These are phyloP conservation scores for Cetradonia linearis DNA, from an alignment of 495 filamentous ascomycete genomes.

Conservation along the genomic window DNA sequence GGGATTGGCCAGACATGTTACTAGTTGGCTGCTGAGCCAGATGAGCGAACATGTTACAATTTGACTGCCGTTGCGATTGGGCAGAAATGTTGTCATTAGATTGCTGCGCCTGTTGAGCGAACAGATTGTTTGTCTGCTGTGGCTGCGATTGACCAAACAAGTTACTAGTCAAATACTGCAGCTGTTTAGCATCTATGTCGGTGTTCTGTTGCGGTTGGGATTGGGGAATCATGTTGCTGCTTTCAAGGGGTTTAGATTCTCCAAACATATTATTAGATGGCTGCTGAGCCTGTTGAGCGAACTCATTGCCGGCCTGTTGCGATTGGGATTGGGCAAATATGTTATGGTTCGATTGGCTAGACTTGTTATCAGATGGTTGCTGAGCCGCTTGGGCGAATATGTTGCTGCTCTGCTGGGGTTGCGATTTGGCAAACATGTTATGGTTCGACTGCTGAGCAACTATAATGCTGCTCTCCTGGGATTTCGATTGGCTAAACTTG, in stretches of 20 bases:
- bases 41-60: slow-evolving; percentile 24
- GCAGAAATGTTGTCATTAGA: background rate
- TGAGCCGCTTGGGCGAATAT: slow-evolving; percentile 9
- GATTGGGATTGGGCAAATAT: no score
- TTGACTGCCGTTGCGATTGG: slow-evolving; percentile 13
- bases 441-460: no score
- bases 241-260: no score
- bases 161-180: background rate
- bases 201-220: background rate
- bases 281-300: background rate
- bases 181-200: slow-evolving; percentile 26
- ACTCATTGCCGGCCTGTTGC: background rate
- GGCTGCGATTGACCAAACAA: background rate
- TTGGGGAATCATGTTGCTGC: no score
- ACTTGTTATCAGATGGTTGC: background rate
- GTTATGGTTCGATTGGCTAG: no score
- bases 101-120: slow-evolving; percentile 11
- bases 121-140: slow-evolving; percentile 22
- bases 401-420: slow-evolving; percentile 13
- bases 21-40: slow-evolving; percentile 15
- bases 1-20: slow-evolving; percentile 28
- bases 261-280: slow-evolving; percentile 23
- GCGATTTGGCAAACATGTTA: no score
- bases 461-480: no score
- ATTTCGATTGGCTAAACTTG: slow-evolving; percentile 24